phyloP scores from a whole-genome alignment of 805 yeast genomes.

The Starmerella sirachaensis region DNA sequence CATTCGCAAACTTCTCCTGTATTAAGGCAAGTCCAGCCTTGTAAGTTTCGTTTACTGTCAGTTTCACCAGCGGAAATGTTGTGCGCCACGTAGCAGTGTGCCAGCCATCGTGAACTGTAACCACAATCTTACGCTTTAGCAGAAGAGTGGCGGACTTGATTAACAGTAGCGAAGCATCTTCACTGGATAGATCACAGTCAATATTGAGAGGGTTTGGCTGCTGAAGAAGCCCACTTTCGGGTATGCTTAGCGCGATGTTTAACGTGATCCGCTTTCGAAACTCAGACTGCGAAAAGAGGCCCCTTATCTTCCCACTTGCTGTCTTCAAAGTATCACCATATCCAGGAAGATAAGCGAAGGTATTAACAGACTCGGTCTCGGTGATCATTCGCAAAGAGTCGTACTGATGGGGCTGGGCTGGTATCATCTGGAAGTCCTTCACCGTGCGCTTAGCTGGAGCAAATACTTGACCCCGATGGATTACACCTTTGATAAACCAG shows the following conservation, averaged over 20 bases:
- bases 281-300: slow-evolving; percentile 12
- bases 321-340: slow-evolving; percentile 13
- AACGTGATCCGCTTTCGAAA: slow-evolving; percentile 7
- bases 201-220: slow-evolving; percentile 8
- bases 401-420: background rate
- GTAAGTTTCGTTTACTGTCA: too few relatives aligned
- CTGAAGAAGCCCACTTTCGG: slow-evolving; percentile 16
- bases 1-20: slow-evolving; percentile 5
- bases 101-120: slow-evolving; percentile 17
- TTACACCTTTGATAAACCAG: slow-evolving; percentile 19
- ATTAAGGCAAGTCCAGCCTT: slow-evolving; percentile 12
- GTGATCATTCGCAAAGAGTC: background rate
- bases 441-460: slow-evolving; percentile 5
- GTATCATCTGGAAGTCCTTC: slow-evolving; percentile 14
- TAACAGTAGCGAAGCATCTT: slow-evolving; percentile 9
- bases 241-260: slow-evolving; percentile 4
- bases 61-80: too few relatives aligned
- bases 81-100: slow-evolving; percentile 7
- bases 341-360: slow-evolving; percentile 13
- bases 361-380: background rate
- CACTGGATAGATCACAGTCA: slow-evolving; percentile 6
- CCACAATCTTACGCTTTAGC: slow-evolving; percentile 15
- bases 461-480: slow-evolving; percentile 16
- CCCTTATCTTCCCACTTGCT: slow-evolving; percentile 13
- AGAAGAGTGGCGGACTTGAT: slow-evolving; percentile 4